Conservation (phyloP, 2,329 filamentous ascomycete genomes). For the Ophiocordyceps camponoti-floridani region DNA sequence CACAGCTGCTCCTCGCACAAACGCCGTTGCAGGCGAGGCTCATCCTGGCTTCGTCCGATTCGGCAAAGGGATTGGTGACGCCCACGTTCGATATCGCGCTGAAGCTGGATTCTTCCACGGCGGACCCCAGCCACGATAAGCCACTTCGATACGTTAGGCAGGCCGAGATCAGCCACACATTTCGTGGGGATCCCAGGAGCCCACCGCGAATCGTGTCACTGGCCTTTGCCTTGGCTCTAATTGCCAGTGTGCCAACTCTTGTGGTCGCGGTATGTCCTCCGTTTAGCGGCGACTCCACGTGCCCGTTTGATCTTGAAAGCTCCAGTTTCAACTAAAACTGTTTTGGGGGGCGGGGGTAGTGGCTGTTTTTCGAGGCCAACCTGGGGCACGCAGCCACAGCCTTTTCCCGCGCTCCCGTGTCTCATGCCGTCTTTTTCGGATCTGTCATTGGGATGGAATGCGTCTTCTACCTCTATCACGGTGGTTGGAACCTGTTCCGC, state of each 20-base stretch:
- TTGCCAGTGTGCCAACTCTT: constrained; percentile 57
- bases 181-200: constrained; percentile 62
- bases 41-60: constrained; percentile 73
- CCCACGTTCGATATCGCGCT: constrained; percentile 59
- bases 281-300: background rate
- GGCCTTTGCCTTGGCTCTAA: constrained; percentile 55
- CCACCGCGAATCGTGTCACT: constrained; percentile 66
- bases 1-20: constrained; percentile 54
- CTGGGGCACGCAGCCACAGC: constrained; percentile 60
- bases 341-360: constrained; percentile 27
- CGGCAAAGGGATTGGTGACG: constrained; percentile 46
- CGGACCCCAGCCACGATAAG: constrained; percentile 42
- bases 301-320: background rate
- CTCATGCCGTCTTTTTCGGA: constrained; percentile 71
- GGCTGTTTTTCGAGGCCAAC: constrained; percentile 71
- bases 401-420: constrained; percentile 55
- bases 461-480: constrained; percentile 91
- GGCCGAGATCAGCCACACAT: constrained; percentile 78
- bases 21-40: constrained; percentile 62
- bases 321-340: too few species aligned
- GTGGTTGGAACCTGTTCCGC: constrained; percentile 81
- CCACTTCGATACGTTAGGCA: constrained; percentile 71
- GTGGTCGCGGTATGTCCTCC: constrained; percentile 39
- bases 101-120: constrained; percentile 40
- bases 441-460: constrained; percentile 78